A percentile compares a stretch with the other conserved stretches of the same genome.
Conservation (phyloP, 75 land plant species). For the Gnetum montanum region DNA sequence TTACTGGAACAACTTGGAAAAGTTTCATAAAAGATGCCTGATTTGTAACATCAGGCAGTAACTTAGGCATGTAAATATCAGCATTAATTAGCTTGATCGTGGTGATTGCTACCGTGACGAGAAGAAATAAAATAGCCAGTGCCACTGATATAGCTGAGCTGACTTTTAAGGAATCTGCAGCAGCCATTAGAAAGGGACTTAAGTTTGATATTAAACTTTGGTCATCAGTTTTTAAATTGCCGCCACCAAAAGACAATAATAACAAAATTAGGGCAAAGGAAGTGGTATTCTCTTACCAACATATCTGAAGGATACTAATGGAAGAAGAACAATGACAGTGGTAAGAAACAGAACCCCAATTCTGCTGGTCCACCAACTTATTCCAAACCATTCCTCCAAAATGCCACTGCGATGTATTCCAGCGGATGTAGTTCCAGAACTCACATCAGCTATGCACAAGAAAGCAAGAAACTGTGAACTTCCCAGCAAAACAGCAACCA, state of each 20-base stretch:
- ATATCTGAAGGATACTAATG: conserved; percentile 25
- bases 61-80: conserved; percentile 42
- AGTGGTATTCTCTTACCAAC: conserved; percentile 18
- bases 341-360: conserved; percentile 21
- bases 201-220: neutral
- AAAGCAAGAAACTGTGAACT: neutral
- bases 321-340: conserved; percentile 25
- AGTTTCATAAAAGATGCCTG: conserved; percentile 66
- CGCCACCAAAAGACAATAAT: neutral
- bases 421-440: conserved; percentile 21
- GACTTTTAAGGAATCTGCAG: conserved; percentile 73
- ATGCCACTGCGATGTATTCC: conserved; percentile 28
- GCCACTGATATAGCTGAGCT: conserved; percentile 90
- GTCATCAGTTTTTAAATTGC: neutral
- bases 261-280: neutral
- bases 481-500: too few relatives aligned
- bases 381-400: conserved; percentile 38
- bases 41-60: conserved; percentile 46
- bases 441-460: conserved; percentile 27
- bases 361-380: conserved; percentile 33
- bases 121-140: conserved; percentile 80
- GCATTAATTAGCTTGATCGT: conserved; percentile 45
- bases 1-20: conserved; percentile 74
- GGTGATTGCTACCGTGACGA: conserved; percentile 57
- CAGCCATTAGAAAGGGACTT: neutral